Percentiles rank a stretch among this genome's conserved stretches.
Evolutionary conservation across 202 grass and related monocot genomes (phyloP).

Genomic region (Hordeum pubiflorum): DNA sequence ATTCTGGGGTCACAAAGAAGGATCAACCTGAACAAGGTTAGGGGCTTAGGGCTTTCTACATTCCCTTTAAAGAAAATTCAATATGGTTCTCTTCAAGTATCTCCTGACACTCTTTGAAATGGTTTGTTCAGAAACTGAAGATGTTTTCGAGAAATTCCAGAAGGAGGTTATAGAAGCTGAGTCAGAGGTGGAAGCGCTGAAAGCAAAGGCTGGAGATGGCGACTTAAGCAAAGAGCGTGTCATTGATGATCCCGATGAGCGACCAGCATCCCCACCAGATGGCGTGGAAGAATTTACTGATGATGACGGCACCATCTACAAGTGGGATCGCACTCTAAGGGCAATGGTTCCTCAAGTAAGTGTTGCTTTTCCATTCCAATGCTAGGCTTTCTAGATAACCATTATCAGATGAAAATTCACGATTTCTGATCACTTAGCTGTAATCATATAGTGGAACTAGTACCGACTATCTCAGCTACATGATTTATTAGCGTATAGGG

Average conservation of each 20-base stretch:
- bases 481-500: not conserved
- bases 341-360: constrained; percentile 98
- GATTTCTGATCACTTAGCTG: not conserved
- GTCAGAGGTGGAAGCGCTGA: constrained; percentile 33
- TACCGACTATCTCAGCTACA: not conserved
- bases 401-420: not conserved
- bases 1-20: constrained; percentile 7
- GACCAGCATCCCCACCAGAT: constrained; percentile 69
- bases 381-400: not conserved
- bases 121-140: constrained; percentile 38
- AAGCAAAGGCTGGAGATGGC: constrained; percentile 24
- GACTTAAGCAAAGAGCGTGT: constrained; percentile 18
- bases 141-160: constrained; percentile 77
- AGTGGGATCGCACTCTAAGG: constrained; percentile 72
- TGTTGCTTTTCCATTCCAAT: not conserved
- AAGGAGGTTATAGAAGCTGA: constrained; percentile 69
- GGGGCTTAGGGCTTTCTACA: constrained; percentile 26
- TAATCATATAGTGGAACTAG: not conserved
- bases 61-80: not conserved
- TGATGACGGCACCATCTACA: constrained; percentile 87
- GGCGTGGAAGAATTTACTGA: constrained; percentile 95
- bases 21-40: constrained; percentile 41
- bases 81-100: not conserved
- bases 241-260: constrained; percentile 34
- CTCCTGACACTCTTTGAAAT: constrained; percentile 10